Base-by-base conservation (phyloP, 352 stramenopile species). In the Pythium aristosporum region DNA sequence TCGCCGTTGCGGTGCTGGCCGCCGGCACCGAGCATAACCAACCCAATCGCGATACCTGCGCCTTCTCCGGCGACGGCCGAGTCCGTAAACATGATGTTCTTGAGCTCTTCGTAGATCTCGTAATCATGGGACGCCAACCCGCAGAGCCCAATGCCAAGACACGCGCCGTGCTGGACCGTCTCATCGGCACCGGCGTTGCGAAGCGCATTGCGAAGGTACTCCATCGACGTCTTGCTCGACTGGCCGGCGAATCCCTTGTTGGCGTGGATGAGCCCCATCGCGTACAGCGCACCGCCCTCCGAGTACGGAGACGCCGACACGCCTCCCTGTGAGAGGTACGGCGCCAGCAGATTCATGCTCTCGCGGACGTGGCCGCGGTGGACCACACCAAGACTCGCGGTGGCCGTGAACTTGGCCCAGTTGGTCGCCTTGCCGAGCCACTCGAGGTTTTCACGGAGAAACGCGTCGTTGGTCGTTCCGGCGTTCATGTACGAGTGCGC, bases 381-480 rank as follows among this genome's bases (percentile, higher is more conserved):
- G 43, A 99, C 91, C 37, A 99, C 97, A 60, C 97, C 98, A n/a
- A 99, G 87, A 61, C 89, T 98, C 18, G 96, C 96, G 7, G 97
- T 99, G 21, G 97, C 96, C 8, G 94, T 98, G 69, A 99, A 99
- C 79, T 99, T 99, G 54, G 97, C 96, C 98, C 98, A 99, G 82
- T 99, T 99, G 55, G 88, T 98, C 10, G 97, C 97, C 70, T 99
- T 98, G 25, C 96, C 97, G 63, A 99, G 93, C 97, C 97, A 99
- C 63, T 99, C 97, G 15, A 99, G 85, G 82, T 99, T 98, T 65
- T 99, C 94, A 37, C 98, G 90, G 65, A 99, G 74, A 71, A 99
- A 99, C 12, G 81, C 79, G 78, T 99, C 97, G 61, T 96, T 96
- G 13, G 96, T 99, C 28, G 97, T 99, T n/a, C 98, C 97, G 32